Percentiles rank a stretch among this genome's conserved stretches.
These are phyloP conservation scores for Celoporthe dispersa DNA, from an alignment of 2,329 filamentous ascomycete genomes.

Conservation along the genomic window DNA sequence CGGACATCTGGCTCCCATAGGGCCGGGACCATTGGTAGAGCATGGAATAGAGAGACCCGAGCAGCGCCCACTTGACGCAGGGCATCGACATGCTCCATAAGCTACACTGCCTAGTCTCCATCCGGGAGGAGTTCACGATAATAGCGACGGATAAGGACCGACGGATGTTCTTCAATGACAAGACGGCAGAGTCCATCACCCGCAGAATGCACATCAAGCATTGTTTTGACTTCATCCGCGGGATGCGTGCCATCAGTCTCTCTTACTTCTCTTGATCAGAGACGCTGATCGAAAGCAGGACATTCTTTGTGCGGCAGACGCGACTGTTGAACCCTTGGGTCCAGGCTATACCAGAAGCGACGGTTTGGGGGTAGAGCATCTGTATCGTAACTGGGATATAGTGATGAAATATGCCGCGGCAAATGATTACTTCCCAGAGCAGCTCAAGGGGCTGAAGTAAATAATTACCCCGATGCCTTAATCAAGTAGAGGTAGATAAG, in stretches of 20 bases:
- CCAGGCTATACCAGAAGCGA: neutral
- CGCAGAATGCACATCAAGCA: conserved; percentile 16
- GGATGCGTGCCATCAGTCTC: neutral
- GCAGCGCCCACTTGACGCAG: neutral
- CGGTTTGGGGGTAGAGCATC: conserved; percentile 2
- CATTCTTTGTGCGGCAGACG: conserved; percentile 26
- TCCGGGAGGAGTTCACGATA: conserved; percentile 9
- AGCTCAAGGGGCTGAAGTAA: neutral
- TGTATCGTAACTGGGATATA: neutral
- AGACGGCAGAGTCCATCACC: neutral
- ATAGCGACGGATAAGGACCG: neutral
- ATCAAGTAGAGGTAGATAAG: neutral
- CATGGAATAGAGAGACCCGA: neutral
- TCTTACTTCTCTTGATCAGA: neutral
- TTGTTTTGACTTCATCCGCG: conserved; percentile 25
- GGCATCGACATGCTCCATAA: conserved; percentile 14
- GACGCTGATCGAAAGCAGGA: conserved; percentile 14
- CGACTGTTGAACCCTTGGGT: conserved; percentile 19
- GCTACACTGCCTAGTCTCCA: conserved; percentile 3
- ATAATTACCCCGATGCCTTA: neutral
- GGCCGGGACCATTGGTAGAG: neutral
- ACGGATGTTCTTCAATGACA: neutral
- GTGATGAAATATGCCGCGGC: conserved; percentile 9
- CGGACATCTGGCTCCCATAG: neutral
- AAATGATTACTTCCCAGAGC: neutral